Evolutionary conservation across 129 eudicot genomes (phyloP), one percentile per base, ranked within the genome.

Genomic region (Arctium lappa): DNA sequence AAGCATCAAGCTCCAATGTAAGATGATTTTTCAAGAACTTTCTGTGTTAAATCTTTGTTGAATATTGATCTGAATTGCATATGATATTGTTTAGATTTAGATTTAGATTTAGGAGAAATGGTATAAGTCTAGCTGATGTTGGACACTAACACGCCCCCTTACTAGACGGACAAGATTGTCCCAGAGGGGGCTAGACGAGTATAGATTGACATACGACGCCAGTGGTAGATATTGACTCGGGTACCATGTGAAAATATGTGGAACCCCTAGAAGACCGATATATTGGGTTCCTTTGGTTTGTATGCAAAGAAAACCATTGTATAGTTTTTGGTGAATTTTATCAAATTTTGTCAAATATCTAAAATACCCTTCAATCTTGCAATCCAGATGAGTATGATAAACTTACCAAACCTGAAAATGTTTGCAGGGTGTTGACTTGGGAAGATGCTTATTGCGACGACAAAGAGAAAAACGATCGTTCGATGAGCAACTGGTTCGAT

Each of bases 391-490:
- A 60, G 68, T 60, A 16, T 9, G 18, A 42, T 38, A 39, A 75
- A 71, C 79, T 83, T 56, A 53, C n/a, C 44, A 56, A 56, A 63
- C 15, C n/a, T 3, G 48, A 32, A 50, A 30, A 73, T 75, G 80
- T 53, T 53, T 84, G 81, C 79, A 93, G 99, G 95, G 80, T 88
- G 82, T 86, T 96, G 85, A 89, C 91, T 80, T 91, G 92, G 86
- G 98, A 93, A 85, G 99, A 90, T 88, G 95, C 89, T 36, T 96
- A 93, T 85, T 93, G 78, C 56, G 88, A 89, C 77, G n/a, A 83
- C 79, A 66, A 78, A 36, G 87, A 75, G 39, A 79, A 81, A 77
- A 29, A 37, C 73, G 78, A 82, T 31, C 81, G 81, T 79, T 82
- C 77, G 27, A 84, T 81, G 31, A 91, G 85, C 60, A 85, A 86